Evolutionary conservation across 352 stramenopile species (phyloP), one percentile per base, ranked within the genome.

Genomic region (Saprolegnia diclina): DNA sequence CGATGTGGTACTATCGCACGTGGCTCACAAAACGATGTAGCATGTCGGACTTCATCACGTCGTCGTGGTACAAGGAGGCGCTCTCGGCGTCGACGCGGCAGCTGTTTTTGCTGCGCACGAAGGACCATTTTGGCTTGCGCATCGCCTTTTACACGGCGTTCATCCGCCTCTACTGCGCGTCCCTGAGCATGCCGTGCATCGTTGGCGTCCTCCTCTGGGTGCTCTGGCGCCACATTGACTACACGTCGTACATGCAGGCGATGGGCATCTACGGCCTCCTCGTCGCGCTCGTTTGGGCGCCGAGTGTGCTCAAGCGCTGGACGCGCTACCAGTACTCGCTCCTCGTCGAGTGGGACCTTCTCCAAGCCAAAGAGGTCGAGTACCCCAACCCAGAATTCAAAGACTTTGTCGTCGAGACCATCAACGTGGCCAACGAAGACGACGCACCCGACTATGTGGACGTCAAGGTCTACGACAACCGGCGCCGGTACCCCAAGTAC

Each of bases 141-240:
- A 74, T 88, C 50, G 80, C 80, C 13, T 88, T 88, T 73, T 83
- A 81, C 71, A 79, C 72, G 26, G 80, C 80, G 7, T 88, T 86
- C 32, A 76, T 85, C 48, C 78, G 78, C 22, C 77, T 88, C 26
- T 88, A 88, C 66, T 85, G 80, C 57, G 65, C 76, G 5, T 73
- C 80, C 45, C 75, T 88, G 19, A 74, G 82, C 44, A 82, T 79
- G 42, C 78, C 80, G 48, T 65, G 75, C 9, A 81, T 80, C 59
- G 67, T 69, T n/a, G 78, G 80, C 37, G 64, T 71, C 11, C 44
- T 83, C 52, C 71, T 88, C 19, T 88, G 78, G 80, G 48, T 88
- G 61, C 74, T 84, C 57, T 80, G 78, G 76, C 80, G 80, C 24
- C 83, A 78, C 74, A 73, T 81, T 48, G 64, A 88, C 67, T 88